These are phyloP conservation scores for Phytophthora pseudosyringae DNA, from an alignment of 352 stramenopile species.

Conservation along the genomic window DNA sequence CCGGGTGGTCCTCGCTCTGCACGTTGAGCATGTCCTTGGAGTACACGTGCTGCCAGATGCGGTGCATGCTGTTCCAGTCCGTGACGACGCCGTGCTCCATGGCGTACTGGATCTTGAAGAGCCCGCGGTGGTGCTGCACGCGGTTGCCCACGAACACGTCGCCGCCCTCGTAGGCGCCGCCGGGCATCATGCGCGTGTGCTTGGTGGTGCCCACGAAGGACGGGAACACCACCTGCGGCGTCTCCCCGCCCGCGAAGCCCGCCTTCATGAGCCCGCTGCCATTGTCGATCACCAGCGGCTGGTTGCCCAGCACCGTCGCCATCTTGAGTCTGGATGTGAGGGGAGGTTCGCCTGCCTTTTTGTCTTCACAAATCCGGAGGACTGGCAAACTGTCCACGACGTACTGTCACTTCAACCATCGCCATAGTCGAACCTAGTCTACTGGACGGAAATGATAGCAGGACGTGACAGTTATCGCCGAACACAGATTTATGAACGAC, in stretches of 20 bases:
- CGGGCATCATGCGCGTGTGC: constrained; percentile 85
- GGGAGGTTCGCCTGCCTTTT: neutral
- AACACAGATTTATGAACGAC: constrained; percentile 8
- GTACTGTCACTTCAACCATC: constrained; percentile 17
- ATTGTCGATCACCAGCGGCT: constrained; percentile 90
- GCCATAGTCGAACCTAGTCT: neutral
- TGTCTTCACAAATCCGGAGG: constrained; percentile 5
- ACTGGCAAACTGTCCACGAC: constrained; percentile 8
- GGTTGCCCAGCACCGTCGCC: constrained; percentile 76
- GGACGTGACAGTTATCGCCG: neutral
- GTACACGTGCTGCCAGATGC: constrained; percentile 91
- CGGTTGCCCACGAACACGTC: constrained; percentile 83
- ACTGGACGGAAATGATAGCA: neutral
- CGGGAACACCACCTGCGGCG: constrained; percentile 78
- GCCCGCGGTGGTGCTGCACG: constrained; percentile 78
- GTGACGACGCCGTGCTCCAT: constrained; percentile 89
- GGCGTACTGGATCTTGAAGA: constrained; percentile 86
- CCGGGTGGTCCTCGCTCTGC: constrained; percentile 84
- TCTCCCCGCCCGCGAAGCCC: constrained; percentile 81
- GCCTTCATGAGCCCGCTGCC: constrained; percentile 85
- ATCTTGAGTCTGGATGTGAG: constrained; percentile 32
- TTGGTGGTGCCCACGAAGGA: constrained; percentile 79
- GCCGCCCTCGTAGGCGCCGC: constrained; percentile 77
- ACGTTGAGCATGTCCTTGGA: constrained; percentile 90
- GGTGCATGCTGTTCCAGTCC: constrained; percentile 89